Evolutionary conservation across 1,284 basidiomycete species (phyloP), one percentile per base, ranked within the genome.

Genomic region (Tilletia indica): DNA sequence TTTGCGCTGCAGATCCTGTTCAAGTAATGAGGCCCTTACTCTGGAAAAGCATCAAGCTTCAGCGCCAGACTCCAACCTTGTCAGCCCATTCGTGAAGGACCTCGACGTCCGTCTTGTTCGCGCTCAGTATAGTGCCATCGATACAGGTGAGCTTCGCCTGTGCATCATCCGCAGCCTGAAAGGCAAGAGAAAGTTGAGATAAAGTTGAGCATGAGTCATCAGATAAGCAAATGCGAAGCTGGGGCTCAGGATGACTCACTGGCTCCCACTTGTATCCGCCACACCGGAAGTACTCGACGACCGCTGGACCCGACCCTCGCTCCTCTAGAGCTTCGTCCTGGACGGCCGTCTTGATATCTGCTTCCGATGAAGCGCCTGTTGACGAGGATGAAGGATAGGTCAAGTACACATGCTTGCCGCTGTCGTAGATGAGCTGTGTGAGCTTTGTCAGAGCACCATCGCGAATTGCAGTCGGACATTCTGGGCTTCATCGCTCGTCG

Each of bases 211-310:
- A 31, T 31, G 25, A 31, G 25, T 31, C 25, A 31, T 31, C 25
- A 31, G 25, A 31, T 31, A 31, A 31, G 25, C 25, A 31, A 31
- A 31, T 31, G 2, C 25, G 25, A 31, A 31, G 25, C 25, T 31
- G 42, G 42, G 42, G 42, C 42, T 16, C 11, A 61, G 14, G 38
- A 38, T n/a, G 19, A 87, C 90, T 78, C 80, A 91, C 91, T 31
- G 93, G 93, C 58, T 86, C 86, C 94, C 94, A 97, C 73, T 90
- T 89, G 89, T 93, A 96, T 4, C 90, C 90, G 4, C 87, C 87
- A 75, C 90, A 92, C 31, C 94, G 88, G 71, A 91, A 88, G 77
- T 93, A 92, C 84, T 97, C 95, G 0, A 93, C 90, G 0, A 93
- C 89, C 0, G 85, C 79, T 36, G 86, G 85, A 1, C 90, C 90